These are phyloP conservation scores for Pythium grandisporangium DNA, from an alignment of 352 stramenopile species.

Conservation along the genomic window DNA sequence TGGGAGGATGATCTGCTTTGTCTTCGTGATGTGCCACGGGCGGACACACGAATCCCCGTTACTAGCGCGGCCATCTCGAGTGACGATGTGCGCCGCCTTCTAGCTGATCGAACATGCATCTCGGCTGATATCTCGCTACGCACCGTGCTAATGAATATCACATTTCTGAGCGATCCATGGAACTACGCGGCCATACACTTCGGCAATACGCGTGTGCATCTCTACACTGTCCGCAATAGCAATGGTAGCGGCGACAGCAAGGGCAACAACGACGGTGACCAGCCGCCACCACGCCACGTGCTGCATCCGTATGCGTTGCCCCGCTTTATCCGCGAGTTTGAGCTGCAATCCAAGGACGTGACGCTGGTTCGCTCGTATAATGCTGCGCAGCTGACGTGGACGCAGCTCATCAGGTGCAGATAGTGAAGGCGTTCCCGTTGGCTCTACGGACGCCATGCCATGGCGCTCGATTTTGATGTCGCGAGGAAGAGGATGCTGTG, in stretches of 20 bases:
- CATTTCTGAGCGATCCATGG: conserved; percentile 19
- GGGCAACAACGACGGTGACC: not conserved
- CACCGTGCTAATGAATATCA: conserved; percentile 18
- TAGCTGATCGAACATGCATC: conserved; percentile 9
- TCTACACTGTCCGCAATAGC: conserved; percentile 9
- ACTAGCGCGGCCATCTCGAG: not conserved
- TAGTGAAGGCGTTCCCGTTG: too few species aligned
- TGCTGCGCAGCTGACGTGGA: conserved; percentile 12
- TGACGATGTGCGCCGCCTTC: not conserved
- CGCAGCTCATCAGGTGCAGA: conserved; percentile 16
- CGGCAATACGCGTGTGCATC: conserved; percentile 12
- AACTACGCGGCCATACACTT: conserved; percentile 13
- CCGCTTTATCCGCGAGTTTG: conserved; percentile 17
- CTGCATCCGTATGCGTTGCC: conserved; percentile 17
- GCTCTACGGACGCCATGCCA: too few species aligned
- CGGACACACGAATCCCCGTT: too few species aligned
- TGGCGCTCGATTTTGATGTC: too few species aligned
- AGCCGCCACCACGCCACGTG: conserved; percentile 7
- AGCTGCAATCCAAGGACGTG: conserved; percentile 16
- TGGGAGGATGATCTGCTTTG: conserved; percentile 20
- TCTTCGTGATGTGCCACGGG: too few species aligned
- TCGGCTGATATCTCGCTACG: conserved; percentile 9
- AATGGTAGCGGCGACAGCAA: not conserved
- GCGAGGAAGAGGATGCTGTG: too few species aligned
- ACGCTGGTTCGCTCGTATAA: conserved; percentile 10